Evolutionary conservation across 2,329 filamentous ascomycete genomes (phyloP), one percentile per base, ranked within the genome.

Genomic region (Cladosporium halotolerans): DNA sequence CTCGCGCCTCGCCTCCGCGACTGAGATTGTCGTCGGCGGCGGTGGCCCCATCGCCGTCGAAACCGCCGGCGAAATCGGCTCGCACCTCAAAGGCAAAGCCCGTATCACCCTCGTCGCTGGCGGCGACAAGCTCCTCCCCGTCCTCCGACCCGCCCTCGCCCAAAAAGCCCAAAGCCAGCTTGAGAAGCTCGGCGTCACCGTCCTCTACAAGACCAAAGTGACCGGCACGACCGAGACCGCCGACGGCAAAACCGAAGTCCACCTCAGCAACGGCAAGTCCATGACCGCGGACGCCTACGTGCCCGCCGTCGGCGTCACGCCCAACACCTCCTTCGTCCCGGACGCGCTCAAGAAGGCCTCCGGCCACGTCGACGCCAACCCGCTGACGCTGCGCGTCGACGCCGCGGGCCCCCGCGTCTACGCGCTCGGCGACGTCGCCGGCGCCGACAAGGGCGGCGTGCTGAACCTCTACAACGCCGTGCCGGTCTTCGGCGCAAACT

Each of bases 271-370:
- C 54, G 79, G 79, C 40, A 68, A 73, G 43, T 70, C 65, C 2
- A 58, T 78, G 38, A 69, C 70, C 1, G 71, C 74, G 2, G 79
- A 82, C 58, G 56, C 79, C 19, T 81, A 78, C 61, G 74, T 83
- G 52, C 72, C 75, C 3, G 77, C 76, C 0, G 72, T 72, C 11
- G 80, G 80, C 28, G 75, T 75, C 10, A 61, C 66, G 7, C 79
- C 79, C 0, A 82, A 80, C 64, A 77, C 73, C 16, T 69, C 67
- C 8, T 83, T 75, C 63, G 66, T 83, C 1, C 78, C 79, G 0
- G 48, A 61, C 3, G 61, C 69, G 6, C 70, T 82, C 3, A 66
- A 63, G 43, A 68, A 73, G 55, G 63, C 67, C 0, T 66, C 62
- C 4, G 76, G 75, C 11, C 77, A 75, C 64, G 73, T 84, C 42